phyloP scores from a whole-genome alignment of 2,329 filamentous ascomycete genomes.

The Nemania serpens region DNA sequence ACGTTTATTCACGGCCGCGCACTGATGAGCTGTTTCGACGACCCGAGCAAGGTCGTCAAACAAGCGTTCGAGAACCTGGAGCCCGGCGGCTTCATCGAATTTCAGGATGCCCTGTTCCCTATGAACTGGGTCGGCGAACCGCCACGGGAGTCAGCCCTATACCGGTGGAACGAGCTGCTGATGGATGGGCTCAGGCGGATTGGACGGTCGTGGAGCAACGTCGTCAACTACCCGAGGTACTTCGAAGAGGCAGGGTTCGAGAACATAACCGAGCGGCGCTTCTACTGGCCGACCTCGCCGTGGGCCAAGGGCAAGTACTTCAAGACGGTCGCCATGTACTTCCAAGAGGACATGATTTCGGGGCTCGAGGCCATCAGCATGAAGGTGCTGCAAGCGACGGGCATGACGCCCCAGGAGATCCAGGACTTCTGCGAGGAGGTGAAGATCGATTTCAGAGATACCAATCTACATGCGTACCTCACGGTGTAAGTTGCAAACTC shows the following conservation, averaged over 20 bases:
- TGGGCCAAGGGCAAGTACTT: slow-evolving; percentile 44
- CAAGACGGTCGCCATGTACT: slow-evolving; percentile 42
- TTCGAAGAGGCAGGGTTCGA: slow-evolving; percentile 42
- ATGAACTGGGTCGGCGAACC: slow-evolving; percentile 40
- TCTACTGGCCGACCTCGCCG: slow-evolving; percentile 43
- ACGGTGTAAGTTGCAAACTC: slow-evolving; percentile 36
- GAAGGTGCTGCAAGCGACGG: slow-evolving; percentile 40
- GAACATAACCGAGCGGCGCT: slow-evolving; percentile 38
- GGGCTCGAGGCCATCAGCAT: slow-evolving; percentile 43
- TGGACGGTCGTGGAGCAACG: slow-evolving; percentile 40
- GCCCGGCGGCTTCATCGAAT: slow-evolving; percentile 47
- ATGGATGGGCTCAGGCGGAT: slow-evolving; percentile 37
- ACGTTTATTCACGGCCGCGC: slow-evolving; percentile 58
- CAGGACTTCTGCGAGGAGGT: slow-evolving; percentile 40
- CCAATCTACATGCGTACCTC: slow-evolving; percentile 42
- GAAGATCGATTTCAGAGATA: slow-evolving; percentile 40
- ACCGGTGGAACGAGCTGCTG: slow-evolving; percentile 42
- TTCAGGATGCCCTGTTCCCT: slow-evolving; percentile 41
- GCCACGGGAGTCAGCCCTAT: slow-evolving; percentile 39
- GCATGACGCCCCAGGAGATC: slow-evolving; percentile 38
- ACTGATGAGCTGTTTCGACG: slow-evolving; percentile 54
- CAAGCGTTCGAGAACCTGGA: slow-evolving; percentile 50
- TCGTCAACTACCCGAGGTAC: slow-evolving; percentile 35
- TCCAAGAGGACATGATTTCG: slow-evolving; percentile 39
- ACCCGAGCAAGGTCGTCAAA: slow-evolving; percentile 53